Evolutionary conservation across 768 basidiomycete species (phyloP), one percentile per base, ranked within the genome.

Genomic region (Hydnum rufescens): DNA sequence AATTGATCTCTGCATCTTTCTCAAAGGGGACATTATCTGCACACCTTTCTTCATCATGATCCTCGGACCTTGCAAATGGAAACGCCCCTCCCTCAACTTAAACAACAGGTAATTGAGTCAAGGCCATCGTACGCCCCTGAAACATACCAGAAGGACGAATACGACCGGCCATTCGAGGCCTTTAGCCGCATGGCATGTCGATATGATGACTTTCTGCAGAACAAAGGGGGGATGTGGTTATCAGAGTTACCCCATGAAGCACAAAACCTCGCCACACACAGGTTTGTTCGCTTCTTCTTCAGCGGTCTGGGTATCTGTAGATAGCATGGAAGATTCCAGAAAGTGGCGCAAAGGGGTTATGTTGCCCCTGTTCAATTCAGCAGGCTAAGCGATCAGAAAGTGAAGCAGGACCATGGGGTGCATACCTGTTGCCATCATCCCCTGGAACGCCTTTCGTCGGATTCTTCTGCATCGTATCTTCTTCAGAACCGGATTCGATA

Each of bases 111-210:
- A n/a, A n/a, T n/a, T n/a, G n/a, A n/a, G n/a, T n/a, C n/a, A n/a
- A n/a, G n/a, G n/a, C n/a, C n/a, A n/a, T n/a, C n/a, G 34, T 39
- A 39, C 8, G 19, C 34, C 19, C 8, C 19, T 39, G 19, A 39
- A 13, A 8, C 13, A 8, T 47, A 47, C 44, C 44, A 83, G 79
- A 75, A 23, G 82, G 81, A 85, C 68, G 56, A 90, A 78, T 0
- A 90, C 85, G 1, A 89, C 81, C 1, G 88, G 86, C 86, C 87
- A 93, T 64, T 93, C 88, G 4, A 90, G 67, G 0, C 88, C 87
- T 63, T 93, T 93, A 0, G 87, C 86, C 31, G 85, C 76, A 66
- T 93, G 88, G 52, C 87, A 86, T 0, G 88, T 92, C 1, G 80
- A 72, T 42, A 90, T 76, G 1, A 78, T 81, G 4, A 90, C 85